phyloP scores from a whole-genome alignment of 106 monocot genomes.

The Chionographis japonica region DNA sequence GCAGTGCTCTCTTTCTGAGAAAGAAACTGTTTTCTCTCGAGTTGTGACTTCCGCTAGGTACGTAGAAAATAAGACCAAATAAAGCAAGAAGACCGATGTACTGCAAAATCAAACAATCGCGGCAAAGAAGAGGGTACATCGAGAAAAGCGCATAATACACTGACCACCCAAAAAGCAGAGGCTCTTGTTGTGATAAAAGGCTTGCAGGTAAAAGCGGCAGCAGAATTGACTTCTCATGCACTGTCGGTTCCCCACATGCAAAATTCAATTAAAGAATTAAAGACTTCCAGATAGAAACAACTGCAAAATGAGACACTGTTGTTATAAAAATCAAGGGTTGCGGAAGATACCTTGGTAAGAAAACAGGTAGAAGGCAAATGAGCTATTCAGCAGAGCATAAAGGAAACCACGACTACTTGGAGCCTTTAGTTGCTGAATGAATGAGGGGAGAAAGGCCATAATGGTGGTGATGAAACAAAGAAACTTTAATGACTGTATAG shows the following conservation, averaged over 20 bases:
- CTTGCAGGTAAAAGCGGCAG: constrained; percentile 92
- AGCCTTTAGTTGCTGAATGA: constrained; percentile 70
- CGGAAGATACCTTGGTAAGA: constrained; percentile 78
- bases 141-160: constrained; percentile 63
- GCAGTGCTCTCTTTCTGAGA: constrained; percentile 16
- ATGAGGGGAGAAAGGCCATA: constrained; percentile 64
- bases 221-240: constrained; percentile 95
- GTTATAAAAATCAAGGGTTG: neutral
- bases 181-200: constrained; percentile 75
- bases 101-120: constrained; percentile 71
- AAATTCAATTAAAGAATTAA: constrained; percentile 1
- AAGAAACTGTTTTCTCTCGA: constrained; percentile 11
- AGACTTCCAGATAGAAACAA: constrained; percentile 1
- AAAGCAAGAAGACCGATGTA: constrained; percentile 66
- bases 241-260: constrained; percentile 32
- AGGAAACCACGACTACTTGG: constrained; percentile 79
- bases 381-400: constrained; percentile 73
- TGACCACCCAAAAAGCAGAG: constrained; percentile 62
- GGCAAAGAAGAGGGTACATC: constrained; percentile 81
- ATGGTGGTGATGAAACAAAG: constrained; percentile 55
- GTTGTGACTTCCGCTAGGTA: constrained; percentile 9
- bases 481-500: constrained; percentile 47
- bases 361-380: constrained; percentile 94
- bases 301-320: neutral
- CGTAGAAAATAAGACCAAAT: constrained; percentile 54